Evolutionary conservation across 495 filamentous ascomycete genomes (phyloP).

Genomic region (Hypoxylon fuscum): DNA sequence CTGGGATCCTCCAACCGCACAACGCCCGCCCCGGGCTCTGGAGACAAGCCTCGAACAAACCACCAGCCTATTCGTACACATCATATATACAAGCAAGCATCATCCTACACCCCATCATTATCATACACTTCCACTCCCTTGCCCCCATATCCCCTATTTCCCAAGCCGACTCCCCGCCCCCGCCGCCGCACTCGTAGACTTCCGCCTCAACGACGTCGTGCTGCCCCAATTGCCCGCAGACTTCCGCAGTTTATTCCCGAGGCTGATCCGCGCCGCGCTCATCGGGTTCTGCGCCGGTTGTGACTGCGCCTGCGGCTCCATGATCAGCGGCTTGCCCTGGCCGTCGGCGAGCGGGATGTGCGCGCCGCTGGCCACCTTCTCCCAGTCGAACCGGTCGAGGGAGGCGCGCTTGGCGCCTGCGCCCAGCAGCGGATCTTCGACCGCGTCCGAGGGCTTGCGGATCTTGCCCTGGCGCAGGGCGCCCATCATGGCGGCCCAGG

Average conservation of each 20-base stretch:
- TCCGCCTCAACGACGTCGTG: slow-evolving; percentile 35
- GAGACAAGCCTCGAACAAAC: no score
- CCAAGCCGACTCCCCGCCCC: slow-evolving; percentile 12
- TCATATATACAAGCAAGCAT: no score
- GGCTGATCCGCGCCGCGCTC: slow-evolving; percentile 54
- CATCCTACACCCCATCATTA: not conserved
- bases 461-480: slow-evolving; percentile 40
- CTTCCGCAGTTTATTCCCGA: slow-evolving; percentile 56
- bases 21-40: no score
- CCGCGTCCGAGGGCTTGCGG: slow-evolving; percentile 31
- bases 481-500: slow-evolving; percentile 51
- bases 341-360: slow-evolving; percentile 36
- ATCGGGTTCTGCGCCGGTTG: slow-evolving; percentile 51
- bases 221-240: slow-evolving; percentile 48
- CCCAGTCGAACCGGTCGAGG: slow-evolving; percentile 47
- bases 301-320: no score
- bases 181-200: no score
- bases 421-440: slow-evolving; percentile 8
- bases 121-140: not conserved
- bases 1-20: no score
- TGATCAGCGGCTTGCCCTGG: slow-evolving; percentile 31
- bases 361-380: slow-evolving; percentile 42
- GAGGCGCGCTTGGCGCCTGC: slow-evolving; percentile 29
- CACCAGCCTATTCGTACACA: no score
- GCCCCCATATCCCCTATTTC: slow-evolving; percentile 17